A percentile compares a stretch with the other conserved stretches of the same genome.
Evolutionary conservation across 352 stramenopile genomes (phyloP).

Genomic region (Globisporangium lucens): DNA sequence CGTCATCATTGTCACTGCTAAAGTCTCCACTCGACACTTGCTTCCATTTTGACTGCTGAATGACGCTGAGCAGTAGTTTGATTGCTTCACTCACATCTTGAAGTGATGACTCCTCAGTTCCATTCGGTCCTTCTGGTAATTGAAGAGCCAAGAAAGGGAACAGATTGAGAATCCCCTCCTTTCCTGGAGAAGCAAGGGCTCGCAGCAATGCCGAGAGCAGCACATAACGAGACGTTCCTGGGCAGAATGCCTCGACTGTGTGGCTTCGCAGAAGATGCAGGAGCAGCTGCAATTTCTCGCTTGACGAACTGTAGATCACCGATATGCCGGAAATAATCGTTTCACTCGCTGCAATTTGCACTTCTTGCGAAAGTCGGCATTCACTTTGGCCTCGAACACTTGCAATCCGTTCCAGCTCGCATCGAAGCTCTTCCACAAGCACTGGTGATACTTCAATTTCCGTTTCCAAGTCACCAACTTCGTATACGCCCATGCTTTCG

Average conservation of each 20-base stretch:
- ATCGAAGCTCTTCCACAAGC: constrained; percentile 35
- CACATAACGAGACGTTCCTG: constrained; percentile 41
- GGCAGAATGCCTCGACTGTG: constrained; percentile 24
- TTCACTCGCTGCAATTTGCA: constrained; percentile 58
- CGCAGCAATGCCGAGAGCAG: constrained; percentile 56
- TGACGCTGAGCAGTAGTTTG: constrained; percentile 34
- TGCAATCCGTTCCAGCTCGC: constrained; percentile 50
- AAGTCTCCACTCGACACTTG: neutral
- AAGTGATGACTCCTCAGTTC: neutral
- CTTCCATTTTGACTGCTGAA: constrained; percentile 16
- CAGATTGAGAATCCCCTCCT: constrained; percentile 67
- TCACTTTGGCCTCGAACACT: constrained; percentile 24
- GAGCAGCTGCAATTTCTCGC: constrained; percentile 68
- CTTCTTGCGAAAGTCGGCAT: constrained; percentile 9
- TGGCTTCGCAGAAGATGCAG: constrained; percentile 56
- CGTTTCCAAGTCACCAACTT: constrained; percentile 32
- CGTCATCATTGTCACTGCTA: neutral
- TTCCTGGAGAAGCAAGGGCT: constrained; percentile 49
- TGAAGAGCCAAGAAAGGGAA: constrained; percentile 35
- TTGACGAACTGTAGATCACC: constrained; percentile 56
- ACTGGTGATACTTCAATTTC: constrained; percentile 39
- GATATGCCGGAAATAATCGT: constrained; percentile 65
- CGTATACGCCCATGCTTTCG: constrained; percentile 52
- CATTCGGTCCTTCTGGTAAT: constrained; percentile 4
- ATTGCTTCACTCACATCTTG: constrained; percentile 37